Conservation (phyloP, 192 early-diverging fungal genomes). For the Coemansia sp. region DNA sequence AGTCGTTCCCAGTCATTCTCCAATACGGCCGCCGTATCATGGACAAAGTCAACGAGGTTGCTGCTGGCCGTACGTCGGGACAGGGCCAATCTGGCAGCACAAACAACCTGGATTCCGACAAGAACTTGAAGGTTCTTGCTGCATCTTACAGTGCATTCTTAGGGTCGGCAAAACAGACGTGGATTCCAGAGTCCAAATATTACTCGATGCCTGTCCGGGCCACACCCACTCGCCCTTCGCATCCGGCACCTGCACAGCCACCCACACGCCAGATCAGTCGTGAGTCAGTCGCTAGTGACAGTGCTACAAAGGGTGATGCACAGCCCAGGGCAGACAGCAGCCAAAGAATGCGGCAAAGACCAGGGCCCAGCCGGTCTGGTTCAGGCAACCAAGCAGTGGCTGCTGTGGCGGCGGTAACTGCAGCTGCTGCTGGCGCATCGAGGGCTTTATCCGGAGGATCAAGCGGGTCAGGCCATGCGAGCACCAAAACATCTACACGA, state of each 20-base stretch:
- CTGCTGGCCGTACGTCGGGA: constrained; percentile 4
- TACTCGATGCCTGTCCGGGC: constrained; percentile 17
- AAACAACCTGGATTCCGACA: constrained; percentile 23
- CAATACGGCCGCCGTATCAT: constrained; percentile 37
- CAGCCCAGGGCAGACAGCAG: constrained; percentile 4
- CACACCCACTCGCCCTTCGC: constrained; percentile 1
- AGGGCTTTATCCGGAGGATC: background rate
- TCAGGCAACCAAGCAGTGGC: constrained; percentile 20
- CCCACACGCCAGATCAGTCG: constrained; percentile 8
- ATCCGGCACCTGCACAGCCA: constrained; percentile 8
- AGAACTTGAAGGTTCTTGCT: constrained; percentile 50
- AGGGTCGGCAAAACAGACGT: constrained; percentile 32
- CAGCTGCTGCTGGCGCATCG: constrained; percentile 4
- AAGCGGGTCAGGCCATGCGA: background rate
- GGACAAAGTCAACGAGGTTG: constrained; percentile 43
- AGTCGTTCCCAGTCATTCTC: constrained; percentile 39
- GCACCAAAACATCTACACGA: background rate
- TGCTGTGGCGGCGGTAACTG: constrained; percentile 12
- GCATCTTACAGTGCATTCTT: constrained; percentile 39
- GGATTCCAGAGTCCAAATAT: constrained; percentile 45
- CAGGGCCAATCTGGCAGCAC: background rate
- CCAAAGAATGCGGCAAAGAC: constrained; percentile 13
- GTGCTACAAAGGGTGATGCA: background rate
- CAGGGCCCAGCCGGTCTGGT: constrained; percentile 11
- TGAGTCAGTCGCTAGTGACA: constrained; percentile 2